Percentiles rank a stretch among this genome's conserved stretches.
phyloP scores from a whole-genome alignment of 2,329 filamentous ascomycete species.

The Orbilia javanica region DNA sequence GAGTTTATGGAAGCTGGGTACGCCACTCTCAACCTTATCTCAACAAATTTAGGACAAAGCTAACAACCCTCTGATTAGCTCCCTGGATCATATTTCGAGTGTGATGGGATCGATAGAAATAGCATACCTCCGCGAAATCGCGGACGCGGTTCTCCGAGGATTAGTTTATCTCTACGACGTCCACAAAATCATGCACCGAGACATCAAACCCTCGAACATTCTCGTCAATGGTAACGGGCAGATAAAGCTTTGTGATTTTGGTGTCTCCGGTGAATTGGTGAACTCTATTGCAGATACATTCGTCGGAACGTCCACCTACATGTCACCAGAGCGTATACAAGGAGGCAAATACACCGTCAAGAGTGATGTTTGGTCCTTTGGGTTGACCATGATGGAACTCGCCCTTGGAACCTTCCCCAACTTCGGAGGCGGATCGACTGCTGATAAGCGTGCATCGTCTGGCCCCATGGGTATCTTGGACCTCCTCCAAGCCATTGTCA shows the following conservation, averaged over 20 bases:
- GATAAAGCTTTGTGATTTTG: conserved; percentile 98
- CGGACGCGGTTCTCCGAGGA: conserved; percentile 91
- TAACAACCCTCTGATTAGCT: conserved; percentile 69
- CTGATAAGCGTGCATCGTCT: conserved; percentile 73
- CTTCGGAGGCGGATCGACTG: conserved; percentile 76
- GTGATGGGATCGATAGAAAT: conserved; percentile 95
- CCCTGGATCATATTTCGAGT: conserved; percentile 91
- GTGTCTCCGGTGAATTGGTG: conserved; percentile 96
- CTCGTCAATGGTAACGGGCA: conserved; percentile 92
- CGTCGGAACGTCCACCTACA: conserved; percentile 98
- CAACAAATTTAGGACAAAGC: not conserved
- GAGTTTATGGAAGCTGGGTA: conserved; percentile 99
- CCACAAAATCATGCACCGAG: conserved; percentile 98
- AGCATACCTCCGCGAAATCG: conserved; percentile 96
- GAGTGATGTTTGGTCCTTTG: conserved; percentile 98
- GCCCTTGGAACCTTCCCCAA: conserved; percentile 93
- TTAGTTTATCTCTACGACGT: conserved; percentile 94
- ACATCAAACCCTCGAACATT: conserved; percentile 98
- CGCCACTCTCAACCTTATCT: conserved; percentile 64
- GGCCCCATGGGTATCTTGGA: conserved; percentile 94
- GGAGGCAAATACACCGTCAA: conserved; percentile 97
- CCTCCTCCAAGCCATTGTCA: conserved; percentile 94
- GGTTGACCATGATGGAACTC: conserved; percentile 93
- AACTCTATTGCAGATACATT: conserved; percentile 99
- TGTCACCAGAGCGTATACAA: conserved; percentile 98